A percentile compares a stretch with the other conserved stretches of the same genome.
Evolutionary conservation across 345 rosid species (phyloP).

Genomic region (Populus deltoides): DNA sequence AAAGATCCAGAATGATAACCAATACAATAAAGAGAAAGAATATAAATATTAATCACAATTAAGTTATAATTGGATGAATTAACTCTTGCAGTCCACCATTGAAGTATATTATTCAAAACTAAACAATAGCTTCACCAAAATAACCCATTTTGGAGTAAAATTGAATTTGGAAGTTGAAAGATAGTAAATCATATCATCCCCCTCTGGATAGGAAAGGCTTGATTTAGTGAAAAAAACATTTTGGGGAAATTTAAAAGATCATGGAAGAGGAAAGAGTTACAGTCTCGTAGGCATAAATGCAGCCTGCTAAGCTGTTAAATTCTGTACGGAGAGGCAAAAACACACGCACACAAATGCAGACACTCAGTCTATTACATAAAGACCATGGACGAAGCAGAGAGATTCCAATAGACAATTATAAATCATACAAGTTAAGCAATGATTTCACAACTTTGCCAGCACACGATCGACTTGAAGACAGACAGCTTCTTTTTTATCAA

Average conservation of each 20-base stretch:
- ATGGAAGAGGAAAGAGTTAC: not conserved
- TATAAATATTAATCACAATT: not conserved
- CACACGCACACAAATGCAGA: not conserved
- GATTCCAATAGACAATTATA: not conserved
- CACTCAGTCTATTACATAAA: not conserved
- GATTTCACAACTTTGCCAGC: not conserved
- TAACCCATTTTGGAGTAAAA: not conserved
- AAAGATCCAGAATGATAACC: conserved; percentile 9
- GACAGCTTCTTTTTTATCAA: not conserved
- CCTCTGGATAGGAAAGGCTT: not conserved
- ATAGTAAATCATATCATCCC: too few relatives aligned
- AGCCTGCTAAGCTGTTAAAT: not conserved
- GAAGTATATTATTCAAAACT: not conserved
- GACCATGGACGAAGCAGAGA: not conserved
- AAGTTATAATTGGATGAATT: not conserved
- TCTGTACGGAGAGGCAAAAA: not conserved
- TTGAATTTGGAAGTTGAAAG: not conserved
- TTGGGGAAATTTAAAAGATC: not conserved
- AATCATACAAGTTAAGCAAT: not conserved
- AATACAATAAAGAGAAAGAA: not conserved
- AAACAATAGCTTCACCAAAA: not conserved
- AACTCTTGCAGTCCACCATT: not conserved
- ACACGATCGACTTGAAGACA: not conserved
- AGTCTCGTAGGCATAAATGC: not conserved
- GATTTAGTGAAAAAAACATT: not conserved